Evolutionary conservation across 2,329 filamentous ascomycete species (phyloP).

Genomic region (Tolypocladium inflatum): DNA sequence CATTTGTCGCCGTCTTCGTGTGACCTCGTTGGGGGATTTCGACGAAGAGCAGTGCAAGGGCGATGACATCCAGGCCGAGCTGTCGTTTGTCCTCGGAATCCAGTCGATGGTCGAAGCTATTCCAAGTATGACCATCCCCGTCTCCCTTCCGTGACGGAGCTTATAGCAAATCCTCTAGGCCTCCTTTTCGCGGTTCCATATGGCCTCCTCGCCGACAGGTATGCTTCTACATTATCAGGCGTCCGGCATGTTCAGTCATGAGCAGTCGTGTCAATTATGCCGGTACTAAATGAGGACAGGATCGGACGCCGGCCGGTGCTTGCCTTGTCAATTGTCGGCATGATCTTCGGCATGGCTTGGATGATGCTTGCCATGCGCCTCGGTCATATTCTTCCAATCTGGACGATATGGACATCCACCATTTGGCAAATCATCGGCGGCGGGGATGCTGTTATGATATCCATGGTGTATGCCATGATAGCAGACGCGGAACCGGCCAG

Average conservation of each 20-base stretch:
- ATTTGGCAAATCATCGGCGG: slow-evolving; percentile 4
- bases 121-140: neutral
- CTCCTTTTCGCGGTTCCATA: neutral
- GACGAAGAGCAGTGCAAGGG: neutral
- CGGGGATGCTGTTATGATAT: slow-evolving; percentile 3
- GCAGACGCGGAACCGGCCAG: slow-evolving; percentile 3
- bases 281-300: neutral
- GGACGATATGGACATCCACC: slow-evolving; percentile 3
- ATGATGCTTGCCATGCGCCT: slow-evolving; percentile 1
- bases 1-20: neutral
- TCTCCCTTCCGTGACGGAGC: neutral
- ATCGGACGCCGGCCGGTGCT: slow-evolving; percentile 6
- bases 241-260: too few relatives aligned
- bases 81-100: neutral
- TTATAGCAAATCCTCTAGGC: neutral
- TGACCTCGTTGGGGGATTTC: neutral
- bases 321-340: slow-evolving; percentile 3
- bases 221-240: neutral
- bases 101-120: neutral
- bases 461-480: slow-evolving; percentile 7
- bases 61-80: neutral
- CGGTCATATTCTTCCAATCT: neutral
- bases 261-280: too few relatives aligned
- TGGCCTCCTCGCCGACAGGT: neutral
- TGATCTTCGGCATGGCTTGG: slow-evolving; percentile 1